Percentiles rank a stretch among this genome's conserved stretches.
These are phyloP conservation scores for Dioscorea zingiberensis DNA, from an alignment of 106 monocot species.

Conservation along the genomic window DNA sequence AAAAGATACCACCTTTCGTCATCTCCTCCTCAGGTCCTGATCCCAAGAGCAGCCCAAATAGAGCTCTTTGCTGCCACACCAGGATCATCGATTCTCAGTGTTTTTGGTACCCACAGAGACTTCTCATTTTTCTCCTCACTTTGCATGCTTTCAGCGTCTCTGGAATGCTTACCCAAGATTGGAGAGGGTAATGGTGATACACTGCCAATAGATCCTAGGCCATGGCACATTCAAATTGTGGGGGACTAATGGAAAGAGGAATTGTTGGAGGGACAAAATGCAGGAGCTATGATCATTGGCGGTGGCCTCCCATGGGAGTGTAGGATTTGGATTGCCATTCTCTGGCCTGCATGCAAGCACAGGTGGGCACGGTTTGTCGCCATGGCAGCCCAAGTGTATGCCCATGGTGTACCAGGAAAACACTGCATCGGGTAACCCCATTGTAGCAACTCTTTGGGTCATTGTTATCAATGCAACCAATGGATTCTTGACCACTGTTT, in stretches of 20 bases:
- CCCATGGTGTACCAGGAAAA: constrained; percentile 12
- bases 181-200: constrained; percentile 14
- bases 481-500: constrained; percentile 8
- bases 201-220: background rate
- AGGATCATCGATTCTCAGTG: constrained; percentile 60
- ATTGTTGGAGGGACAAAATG: constrained; percentile 20
- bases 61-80: constrained; percentile 62
- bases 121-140: constrained; percentile 22
- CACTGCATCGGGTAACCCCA: constrained; percentile 6
- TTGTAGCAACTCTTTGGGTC: background rate
- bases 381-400: constrained; percentile 22
- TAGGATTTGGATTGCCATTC: constrained; percentile 9
- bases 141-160: constrained; percentile 7
- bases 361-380: constrained; percentile 9
- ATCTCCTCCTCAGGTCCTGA: constrained; percentile 22
- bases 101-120: constrained; percentile 55
- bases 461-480: background rate
- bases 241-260: constrained; percentile 33
- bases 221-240: constrained; percentile 19
- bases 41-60: constrained; percentile 58
- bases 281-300: constrained; percentile 23
- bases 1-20: constrained; percentile 26
- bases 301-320: constrained; percentile 17
- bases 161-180: constrained; percentile 35
- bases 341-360: constrained; percentile 15